These are phyloP conservation scores for Plasmodiophora brassicae DNA, from an alignment of 208 protist species.

Conservation along the genomic window DNA sequence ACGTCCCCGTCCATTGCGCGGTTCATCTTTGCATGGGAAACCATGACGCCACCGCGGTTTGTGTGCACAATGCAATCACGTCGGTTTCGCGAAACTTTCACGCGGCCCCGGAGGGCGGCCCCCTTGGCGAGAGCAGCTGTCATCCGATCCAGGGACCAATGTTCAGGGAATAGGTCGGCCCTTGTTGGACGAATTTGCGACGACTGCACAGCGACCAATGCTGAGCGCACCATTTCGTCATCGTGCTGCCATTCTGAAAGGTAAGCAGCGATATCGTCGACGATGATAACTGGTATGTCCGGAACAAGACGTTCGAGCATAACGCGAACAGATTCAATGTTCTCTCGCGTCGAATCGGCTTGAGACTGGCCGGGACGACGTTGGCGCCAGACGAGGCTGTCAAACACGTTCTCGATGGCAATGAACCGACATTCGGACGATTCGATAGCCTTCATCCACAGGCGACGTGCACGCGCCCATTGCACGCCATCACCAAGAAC, in stretches of 20 bases:
- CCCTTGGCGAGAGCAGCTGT: background rate
- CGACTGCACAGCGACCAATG: background rate
- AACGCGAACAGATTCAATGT: background rate
- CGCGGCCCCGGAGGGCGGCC: background rate
- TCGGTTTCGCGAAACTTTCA: background rate
- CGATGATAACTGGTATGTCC: background rate
- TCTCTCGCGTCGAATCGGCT: background rate
- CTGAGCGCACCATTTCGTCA: background rate
- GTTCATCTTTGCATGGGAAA: conserved; percentile 20
- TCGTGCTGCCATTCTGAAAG: background rate
- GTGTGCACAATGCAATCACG: background rate
- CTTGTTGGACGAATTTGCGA: no score
- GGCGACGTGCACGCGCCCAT: background rate
- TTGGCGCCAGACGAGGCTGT: background rate
- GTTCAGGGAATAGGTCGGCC: background rate
- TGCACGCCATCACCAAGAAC: background rate
- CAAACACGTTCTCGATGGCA: conserved; percentile 4
- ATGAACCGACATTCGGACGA: background rate
- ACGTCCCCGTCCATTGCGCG: conserved; percentile 42
- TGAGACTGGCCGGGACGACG: background rate
- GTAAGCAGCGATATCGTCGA: background rate
- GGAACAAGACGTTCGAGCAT: background rate
- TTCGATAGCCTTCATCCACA: background rate
- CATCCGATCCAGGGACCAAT: background rate
- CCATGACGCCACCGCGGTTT: background rate